Base-by-base conservation (phyloP, 2,329 filamentous ascomycete species). In the Tolypocladium tropicale region DNA sequence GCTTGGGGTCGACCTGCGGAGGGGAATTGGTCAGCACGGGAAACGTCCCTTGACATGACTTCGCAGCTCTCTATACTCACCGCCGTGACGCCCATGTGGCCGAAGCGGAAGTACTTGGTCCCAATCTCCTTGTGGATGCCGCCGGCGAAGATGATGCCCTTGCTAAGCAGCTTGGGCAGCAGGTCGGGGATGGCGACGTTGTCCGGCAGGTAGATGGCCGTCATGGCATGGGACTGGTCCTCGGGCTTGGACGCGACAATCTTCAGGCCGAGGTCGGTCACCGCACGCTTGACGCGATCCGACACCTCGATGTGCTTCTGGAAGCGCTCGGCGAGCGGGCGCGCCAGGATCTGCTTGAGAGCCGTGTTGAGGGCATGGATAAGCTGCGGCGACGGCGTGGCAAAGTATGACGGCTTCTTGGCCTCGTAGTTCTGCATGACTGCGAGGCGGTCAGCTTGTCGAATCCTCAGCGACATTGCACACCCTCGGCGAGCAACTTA, bases 391-490 rank as follows among this genome's bases (percentile, higher is more conserved):
- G 92, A 91, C 1, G 94, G 94, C 1, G 94, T 99, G 39, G 94
- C 94, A 68, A 99, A 99, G 79, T 99, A 99, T 2, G 91, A 95
- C 39, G 94, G 84, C 78, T 97, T 99, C 78, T 92, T 90, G 61
- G 90, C 90, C 77, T 99, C 94, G 74, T 99, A 99, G 76, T 96
- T 97, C 76, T 94, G 85, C 93, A 99, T 97, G 73, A 99, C 88
- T 89, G 30, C 28, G 30, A 16, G 18, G 12, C 23, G 43, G 43
- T 59, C 48, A 60, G 57, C 43, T 11, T 46, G 28, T 33, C 30
- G 28, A 23, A 21, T 18, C 43, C 5, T 23, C 14, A 3, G 6
- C 25, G 6, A 32, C 43, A 49, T 6, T 18, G 14, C 25, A 28
- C 6, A n/a, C 33, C 5, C n/a, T n/a, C n/a, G n/a, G 14, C 23